Evolutionary conservation across 1,284 basidiomycete species (phyloP).

Genomic region (Thelephora terrestris): DNA sequence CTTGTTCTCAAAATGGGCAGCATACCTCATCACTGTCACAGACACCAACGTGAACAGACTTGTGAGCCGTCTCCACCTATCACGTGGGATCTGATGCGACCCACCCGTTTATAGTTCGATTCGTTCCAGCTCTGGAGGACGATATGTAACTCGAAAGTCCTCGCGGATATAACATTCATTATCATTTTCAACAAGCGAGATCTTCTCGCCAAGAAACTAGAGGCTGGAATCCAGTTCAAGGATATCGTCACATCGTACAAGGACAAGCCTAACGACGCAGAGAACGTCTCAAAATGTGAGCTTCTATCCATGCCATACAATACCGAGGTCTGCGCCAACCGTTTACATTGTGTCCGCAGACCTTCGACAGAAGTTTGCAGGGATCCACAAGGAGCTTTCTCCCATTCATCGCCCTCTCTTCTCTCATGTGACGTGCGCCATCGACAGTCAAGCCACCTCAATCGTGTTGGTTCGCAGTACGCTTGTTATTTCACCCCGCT

Average conservation of each 20-base stretch:
- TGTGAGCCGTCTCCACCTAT: conserved; percentile 24
- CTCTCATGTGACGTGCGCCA: conserved; percentile 44
- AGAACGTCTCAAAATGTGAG: conserved; percentile 44
- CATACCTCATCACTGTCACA: no score
- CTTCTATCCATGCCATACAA: conserved; percentile 2
- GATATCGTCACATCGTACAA: conserved; percentile 43
- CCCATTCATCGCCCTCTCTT: conserved; percentile 36
- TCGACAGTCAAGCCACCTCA: conserved; percentile 40
- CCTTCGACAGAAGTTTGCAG: conserved; percentile 39
- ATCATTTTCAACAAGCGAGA: conserved; percentile 58
- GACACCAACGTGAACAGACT: conserved; percentile 40
- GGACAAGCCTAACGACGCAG: conserved; percentile 38
- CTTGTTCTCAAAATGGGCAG: no score
- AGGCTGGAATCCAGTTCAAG: conserved; percentile 40
- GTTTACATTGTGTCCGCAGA: conserved; percentile 22
- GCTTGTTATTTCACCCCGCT: conserved; percentile 11
- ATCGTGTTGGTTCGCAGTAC: conserved; percentile 36
- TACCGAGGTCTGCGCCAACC: no score
- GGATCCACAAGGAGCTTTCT: conserved; percentile 38
- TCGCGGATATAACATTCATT: conserved; percentile 42
- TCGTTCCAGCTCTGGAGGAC: conserved; percentile 51
- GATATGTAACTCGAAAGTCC: conserved; percentile 46
- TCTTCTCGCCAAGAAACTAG: conserved; percentile 43
- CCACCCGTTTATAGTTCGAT: conserved; percentile 31
- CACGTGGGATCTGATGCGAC: background rate